Evolutionary conservation across 2,329 filamentous ascomycete genomes (phyloP), one percentile per base, ranked within the genome.

Genomic region (Alternaria incomplexa): DNA sequence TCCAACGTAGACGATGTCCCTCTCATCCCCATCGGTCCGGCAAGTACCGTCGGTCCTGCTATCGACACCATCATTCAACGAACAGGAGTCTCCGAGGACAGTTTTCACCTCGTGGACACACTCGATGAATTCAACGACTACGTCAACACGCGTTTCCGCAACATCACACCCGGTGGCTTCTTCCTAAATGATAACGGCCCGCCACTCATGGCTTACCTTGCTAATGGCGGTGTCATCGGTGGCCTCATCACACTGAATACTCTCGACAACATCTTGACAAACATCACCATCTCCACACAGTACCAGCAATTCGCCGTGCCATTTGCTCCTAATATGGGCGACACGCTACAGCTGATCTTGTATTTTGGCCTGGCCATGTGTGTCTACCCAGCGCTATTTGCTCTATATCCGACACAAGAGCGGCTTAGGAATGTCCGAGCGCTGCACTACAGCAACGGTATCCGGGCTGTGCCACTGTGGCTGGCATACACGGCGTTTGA

Each of bases 391-490:
- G 93, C 91, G 13, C 94, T 97, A 83, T 96, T 97, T 72, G 88
- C 92, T 0, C 83, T 97, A 5, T 97, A 97, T 74, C 92, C 93
- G 0, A 97, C 93, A n/a, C 84, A 91, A 26, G 94, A 97, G 79
- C 87, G 93, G 25, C 83, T 93, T 11, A 84, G 89, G 53, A 91
- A 93, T 67, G 92, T 97, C 23, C 88, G 94, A 55, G 91, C 91
- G 15, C 83, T 97, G 28, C 91, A 97, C 78, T 97, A 97, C 80
- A 96, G 92, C 57, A 97, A 97, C 74, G 94, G 94, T 50, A 93
- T 97, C 26, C 86, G 92, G 12, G 90, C 92, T 0, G 83, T 92
- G 9, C 93, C 93, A 1, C 83, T 97, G 2, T 97, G 95, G 94
- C 80, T 92, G 6, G 92, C 94, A 1, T 96, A 97, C 74, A 84